These are phyloP conservation scores for Rubia balearica DNA, from an alignment of 305 asterid genomes.

Conservation along the genomic window DNA sequence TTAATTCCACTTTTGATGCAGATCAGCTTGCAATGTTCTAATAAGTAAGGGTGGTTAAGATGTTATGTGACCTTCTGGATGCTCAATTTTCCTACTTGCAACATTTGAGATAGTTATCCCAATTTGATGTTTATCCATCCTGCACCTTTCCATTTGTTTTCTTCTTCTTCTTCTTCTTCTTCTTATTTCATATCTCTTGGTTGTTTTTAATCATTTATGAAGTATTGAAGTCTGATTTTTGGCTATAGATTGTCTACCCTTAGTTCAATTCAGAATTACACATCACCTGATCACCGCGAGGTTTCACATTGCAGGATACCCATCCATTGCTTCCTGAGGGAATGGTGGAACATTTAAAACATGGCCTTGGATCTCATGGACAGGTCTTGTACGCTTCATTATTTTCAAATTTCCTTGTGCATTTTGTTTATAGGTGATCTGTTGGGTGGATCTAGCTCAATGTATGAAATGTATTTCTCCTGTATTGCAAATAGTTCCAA, in stretches of 20 bases:
- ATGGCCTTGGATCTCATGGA: conserved; percentile 71
- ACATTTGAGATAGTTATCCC: not conserved
- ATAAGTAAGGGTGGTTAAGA: not conserved
- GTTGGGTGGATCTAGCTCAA: not conserved
- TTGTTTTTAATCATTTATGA: not conserved
- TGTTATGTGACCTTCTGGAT: not conserved
- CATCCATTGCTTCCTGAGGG: conserved; percentile 59
- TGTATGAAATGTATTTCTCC: not conserved
- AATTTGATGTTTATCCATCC: not conserved
- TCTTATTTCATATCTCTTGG: not conserved
- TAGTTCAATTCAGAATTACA: not conserved
- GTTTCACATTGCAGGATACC: conserved; percentile 51
- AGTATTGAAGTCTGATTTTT: not conserved
- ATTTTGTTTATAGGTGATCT: conserved; percentile 12
- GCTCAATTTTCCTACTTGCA: not conserved
- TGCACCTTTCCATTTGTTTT: not conserved
- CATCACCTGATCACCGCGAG: conserved; percentile 5
- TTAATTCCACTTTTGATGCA: not conserved
- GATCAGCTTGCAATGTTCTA: not conserved
- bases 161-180: not conserved
- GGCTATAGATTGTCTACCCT: not conserved
- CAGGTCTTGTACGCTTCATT: conserved; percentile 47
- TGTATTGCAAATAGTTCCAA: not conserved
- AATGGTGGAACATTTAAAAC: conserved; percentile 71
- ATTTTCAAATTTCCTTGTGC: conserved; percentile 5